Base-by-base conservation (phyloP, 768 basidiomycete species). In the Leccinum olivaceopallidum region DNA sequence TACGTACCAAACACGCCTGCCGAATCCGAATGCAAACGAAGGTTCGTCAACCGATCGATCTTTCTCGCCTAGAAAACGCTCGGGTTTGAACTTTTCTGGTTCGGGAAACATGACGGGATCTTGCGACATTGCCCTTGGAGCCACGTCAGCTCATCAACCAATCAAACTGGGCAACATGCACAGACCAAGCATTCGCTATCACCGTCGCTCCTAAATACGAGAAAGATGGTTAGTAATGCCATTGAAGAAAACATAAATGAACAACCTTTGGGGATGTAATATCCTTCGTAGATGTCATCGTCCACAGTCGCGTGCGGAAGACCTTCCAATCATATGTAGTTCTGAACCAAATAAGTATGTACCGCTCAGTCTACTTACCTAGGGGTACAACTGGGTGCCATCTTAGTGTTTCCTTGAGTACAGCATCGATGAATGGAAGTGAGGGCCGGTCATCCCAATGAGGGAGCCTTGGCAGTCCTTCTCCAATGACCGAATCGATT, bases 191-290 rank as follows among this genome's bases (percentile, higher is more conserved):
- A 42, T 72, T 73, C 10, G 34, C 49, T 20, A 70, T 4, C 30
- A 64, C 65, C 1, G 61, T 71, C n/a, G 62, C 68, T 2, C 72
- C 70, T 66, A 18, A 22, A 36, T 3, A 16, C 14, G 32, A 12
- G 32, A 26, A 14, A 39, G 24, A 50, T 2, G 16, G 16, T 62
- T 13, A 36, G 28, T 22, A 7, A 50, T 36, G 2, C 39, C 47
- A 30, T 59, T 39, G 56, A 13, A 50, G 49, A 20, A 49, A 52
- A 26, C 20, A 39, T 22, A 44, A 34, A 49, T 13, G 22, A 39
- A 26, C 79, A 70, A 63, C 83, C 84, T 62, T 78, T 76, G 10
- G 85, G 83, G 48, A 87, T 86, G 6, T 81, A 63, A 57, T 81
- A 81, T 22, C 79, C 77, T 51, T 76, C 70, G 60, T 81, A 81